Base-by-base conservation (phyloP, 2,329 filamentous ascomycete genomes). In the Talaromyces amestolkiae region DNA sequence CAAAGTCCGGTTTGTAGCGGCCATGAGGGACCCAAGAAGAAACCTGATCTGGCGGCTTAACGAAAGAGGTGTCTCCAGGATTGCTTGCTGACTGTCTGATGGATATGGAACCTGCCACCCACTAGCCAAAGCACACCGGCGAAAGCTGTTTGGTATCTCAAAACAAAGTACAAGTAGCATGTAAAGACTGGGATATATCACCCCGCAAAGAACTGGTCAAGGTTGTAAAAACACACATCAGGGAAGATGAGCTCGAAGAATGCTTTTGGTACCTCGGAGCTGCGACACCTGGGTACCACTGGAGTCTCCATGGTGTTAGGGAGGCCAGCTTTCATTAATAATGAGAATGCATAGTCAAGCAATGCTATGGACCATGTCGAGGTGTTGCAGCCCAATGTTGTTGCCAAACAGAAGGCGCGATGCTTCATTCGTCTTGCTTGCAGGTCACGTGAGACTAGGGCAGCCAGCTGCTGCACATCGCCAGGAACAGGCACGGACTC, bases 361-460 rank as follows among this genome's bases (percentile, higher is more conserved):
- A 22, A 27, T 45, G 27, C 58, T 45, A 60, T 60, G 31, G 43
- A 35, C 41, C 22, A n/a, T 41, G 56, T 45, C 24, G 51, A 58
- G 31, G 64, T 49, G 61, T 66, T 66, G 65, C 61, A 66, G 65
- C 65, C 65, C 65, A 66, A 66, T 54, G 58, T 64, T 64, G 65
- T 64, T 64, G 65, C 65, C 65, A 65, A 58, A 65, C 64, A 58
- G 41, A 58, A 65, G 51, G 59, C 59, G 56, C n/a, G 31, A 33
- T 27, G 54, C 9, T 58, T 39, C 43, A 58, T 59, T 64, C 49
- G 53, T 51, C 43, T 61, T 27, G 47, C 45, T 15, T 39, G 43
- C 43, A 59, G 39, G 22, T 59, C 35, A 59, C 56, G 35, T 59
- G 56, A 45, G 1, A 5, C 19, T 24, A 58, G 33, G 33, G 54